Evolutionary conservation across 2,329 filamentous ascomycete genomes (phyloP).

Genomic region (Colletotrichum limetticola): DNA sequence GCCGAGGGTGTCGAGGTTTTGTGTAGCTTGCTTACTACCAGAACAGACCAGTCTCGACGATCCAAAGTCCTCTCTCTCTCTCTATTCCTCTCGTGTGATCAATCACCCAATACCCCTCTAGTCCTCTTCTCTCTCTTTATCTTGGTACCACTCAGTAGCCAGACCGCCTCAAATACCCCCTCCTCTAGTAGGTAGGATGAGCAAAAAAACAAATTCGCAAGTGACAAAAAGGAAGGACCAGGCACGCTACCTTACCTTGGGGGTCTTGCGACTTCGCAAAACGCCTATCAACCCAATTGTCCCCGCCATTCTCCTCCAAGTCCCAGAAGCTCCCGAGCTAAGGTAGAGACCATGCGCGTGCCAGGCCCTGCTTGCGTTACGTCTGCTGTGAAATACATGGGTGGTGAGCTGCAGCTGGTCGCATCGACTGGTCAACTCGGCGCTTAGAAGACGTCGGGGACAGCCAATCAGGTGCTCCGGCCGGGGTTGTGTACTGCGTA

Average conservation of each 20-base stretch:
- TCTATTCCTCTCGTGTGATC: neutral
- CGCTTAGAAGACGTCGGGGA: conserved; percentile 34
- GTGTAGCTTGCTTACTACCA: conserved; percentile 7
- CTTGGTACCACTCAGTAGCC: conserved; percentile 23
- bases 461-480: conserved; percentile 27
- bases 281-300: neutral
- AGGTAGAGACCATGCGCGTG: neutral
- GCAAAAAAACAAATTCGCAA: neutral
- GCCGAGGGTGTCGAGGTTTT: neutral
- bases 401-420: conserved; percentile 33
- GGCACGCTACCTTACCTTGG: neutral
- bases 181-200: neutral
- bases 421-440: conserved; percentile 35
- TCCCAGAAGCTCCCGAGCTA: neutral
- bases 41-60: neutral
- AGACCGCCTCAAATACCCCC: neutral
- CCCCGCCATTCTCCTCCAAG: neutral
- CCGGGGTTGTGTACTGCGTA: neutral
- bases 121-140: conserved; percentile 7
- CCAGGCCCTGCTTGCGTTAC: conserved; percentile 1
- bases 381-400: conserved; percentile 23
- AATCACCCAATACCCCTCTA: neutral
- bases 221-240: neutral
- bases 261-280: neutral
- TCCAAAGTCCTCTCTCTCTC: neutral